Evolutionary conservation across 108 stramenopile species (phyloP), one percentile per base, ranked within the genome.

Genomic region (Nannochloropsis oceanica): DNA sequence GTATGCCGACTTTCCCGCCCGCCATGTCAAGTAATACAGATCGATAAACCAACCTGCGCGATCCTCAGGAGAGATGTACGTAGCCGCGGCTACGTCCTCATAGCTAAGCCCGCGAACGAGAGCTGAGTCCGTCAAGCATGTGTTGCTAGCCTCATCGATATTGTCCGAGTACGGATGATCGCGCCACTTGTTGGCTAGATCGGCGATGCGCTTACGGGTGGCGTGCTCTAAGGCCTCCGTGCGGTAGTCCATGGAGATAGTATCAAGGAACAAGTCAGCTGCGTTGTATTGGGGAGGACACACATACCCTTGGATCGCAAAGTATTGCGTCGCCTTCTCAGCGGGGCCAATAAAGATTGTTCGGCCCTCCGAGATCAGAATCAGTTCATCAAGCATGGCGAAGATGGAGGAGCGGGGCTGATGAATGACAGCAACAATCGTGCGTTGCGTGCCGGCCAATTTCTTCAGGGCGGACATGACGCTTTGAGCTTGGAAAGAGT

Each of bases 331-430:
- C 14, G 86, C 90, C 26, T 86, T 82, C 14, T 84, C 43, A 20
- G 81, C 85, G n/a, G 89, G 43, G 24, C 90, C 90, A 26, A 86
- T 84, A 43, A 85, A 91, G 87, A 91, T 90, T 14, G 59, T 73
- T 2, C 59, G 59, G 59, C 59, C 59, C 59, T 73, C 59, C 22
- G 59, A 82, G 84, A 95, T 91, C 22, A 95, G 89, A 43, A 94
- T 86, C 46, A 95, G 26, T 27, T 87, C 89, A 81, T 95, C 94
- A 85, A 94, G 94, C 84, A 91, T 86, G 79, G 92, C 91, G 84
- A 91, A 95, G 83, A 95, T 94, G 59, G 90, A 87, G 79, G 92
- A 93, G 25, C 93, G 89, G 26, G 95, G 95, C 86, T 94, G 94
- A 85, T 95, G 95, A 50, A 95, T 94, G 25, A 93, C 92, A 25